phyloP scores from a whole-genome alignment of 257 asterid genomes.

The Nicotiana knightiana region DNA sequence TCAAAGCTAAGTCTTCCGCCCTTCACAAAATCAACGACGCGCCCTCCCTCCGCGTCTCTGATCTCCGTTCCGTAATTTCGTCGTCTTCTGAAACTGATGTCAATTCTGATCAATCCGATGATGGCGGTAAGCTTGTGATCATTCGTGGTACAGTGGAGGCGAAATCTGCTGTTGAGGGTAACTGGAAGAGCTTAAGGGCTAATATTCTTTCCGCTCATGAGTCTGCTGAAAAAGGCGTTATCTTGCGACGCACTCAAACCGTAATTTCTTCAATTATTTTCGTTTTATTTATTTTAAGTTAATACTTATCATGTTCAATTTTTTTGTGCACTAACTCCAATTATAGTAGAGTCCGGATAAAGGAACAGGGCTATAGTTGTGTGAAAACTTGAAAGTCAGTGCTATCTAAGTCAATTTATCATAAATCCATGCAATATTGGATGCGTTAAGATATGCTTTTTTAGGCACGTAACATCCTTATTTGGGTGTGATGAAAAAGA shows the following conservation, averaged over 20 bases:
- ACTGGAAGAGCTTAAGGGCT: slow-evolving; percentile 42
- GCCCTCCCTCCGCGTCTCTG: slow-evolving; percentile 52
- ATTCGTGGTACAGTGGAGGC: slow-evolving; percentile 72
- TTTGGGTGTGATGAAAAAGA: background rate
- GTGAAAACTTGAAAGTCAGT: background rate
- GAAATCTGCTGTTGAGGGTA: slow-evolving; percentile 38
- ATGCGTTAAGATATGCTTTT: background rate
- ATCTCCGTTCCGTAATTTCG: slow-evolving; percentile 57
- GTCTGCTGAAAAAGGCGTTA: slow-evolving; percentile 61
- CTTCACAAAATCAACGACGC: slow-evolving; percentile 54
- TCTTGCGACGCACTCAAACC: slow-evolving; percentile 54
- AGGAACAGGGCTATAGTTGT: background rate
- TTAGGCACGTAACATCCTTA: background rate
- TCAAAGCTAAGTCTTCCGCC: slow-evolving; percentile 47
- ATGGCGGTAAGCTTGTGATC: slow-evolving; percentile 41
- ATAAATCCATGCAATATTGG: background rate
- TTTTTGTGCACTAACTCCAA: background rate
- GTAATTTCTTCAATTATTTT: slow-evolving; percentile 24
- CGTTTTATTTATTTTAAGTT: background rate
- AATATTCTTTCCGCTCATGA: slow-evolving; percentile 41
- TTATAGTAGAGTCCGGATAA: background rate
- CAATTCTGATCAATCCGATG: slow-evolving; percentile 18
- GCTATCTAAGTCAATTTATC: background rate
- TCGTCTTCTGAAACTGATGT: slow-evolving; percentile 13
- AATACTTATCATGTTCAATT: background rate